Percentiles rank a stretch among this genome's conserved stretches.
Evolutionary conservation across 2,329 filamentous ascomycete species (phyloP).

Genomic region (Pseudomassariella vexata): DNA sequence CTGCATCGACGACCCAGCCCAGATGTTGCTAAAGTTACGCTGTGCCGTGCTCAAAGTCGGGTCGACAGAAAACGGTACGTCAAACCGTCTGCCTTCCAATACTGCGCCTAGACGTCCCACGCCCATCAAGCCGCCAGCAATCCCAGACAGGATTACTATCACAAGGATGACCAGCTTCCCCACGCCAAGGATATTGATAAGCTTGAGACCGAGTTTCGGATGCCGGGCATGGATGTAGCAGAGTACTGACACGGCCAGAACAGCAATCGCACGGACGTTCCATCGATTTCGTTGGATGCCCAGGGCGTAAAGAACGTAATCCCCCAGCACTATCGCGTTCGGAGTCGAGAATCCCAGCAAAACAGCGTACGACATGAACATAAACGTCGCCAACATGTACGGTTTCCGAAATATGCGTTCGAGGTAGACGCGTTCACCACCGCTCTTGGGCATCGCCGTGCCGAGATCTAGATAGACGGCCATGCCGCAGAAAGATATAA

Average conservation of each 20-base stretch:
- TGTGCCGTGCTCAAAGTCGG: constrained; percentile 25
- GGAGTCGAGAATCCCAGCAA: constrained; percentile 45
- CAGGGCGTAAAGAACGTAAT: constrained; percentile 43
- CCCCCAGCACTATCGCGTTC: constrained; percentile 45
- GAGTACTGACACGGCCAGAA: constrained; percentile 38
- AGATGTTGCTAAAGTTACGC: constrained; percentile 33
- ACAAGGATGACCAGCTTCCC: constrained; percentile 44
- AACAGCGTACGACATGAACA: constrained; percentile 33
- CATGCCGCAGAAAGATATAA: constrained; percentile 38
- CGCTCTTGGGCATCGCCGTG: constrained; percentile 36
- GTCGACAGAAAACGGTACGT: constrained; percentile 15
- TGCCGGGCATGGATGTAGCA: constrained; percentile 40
- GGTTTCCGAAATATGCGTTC: constrained; percentile 42
- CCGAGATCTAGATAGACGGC: constrained; percentile 41
- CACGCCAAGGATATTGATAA: constrained; percentile 42
- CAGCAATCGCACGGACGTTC: constrained; percentile 43
- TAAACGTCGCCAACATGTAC: constrained; percentile 8
- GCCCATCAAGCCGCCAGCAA: constrained; percentile 28
- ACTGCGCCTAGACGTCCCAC: constrained; percentile 16
- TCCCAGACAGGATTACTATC: constrained; percentile 36
- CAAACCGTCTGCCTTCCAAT: constrained; percentile 14
- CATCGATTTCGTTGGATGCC: constrained; percentile 33
- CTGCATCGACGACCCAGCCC: constrained; percentile 31
- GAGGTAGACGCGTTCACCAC: constrained; percentile 48
- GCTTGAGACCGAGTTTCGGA: constrained; percentile 38